Evolutionary conservation across 148 eudicot species (phyloP), one percentile per base, ranked within the genome.

Genomic region (Nepenthes gracilis): DNA sequence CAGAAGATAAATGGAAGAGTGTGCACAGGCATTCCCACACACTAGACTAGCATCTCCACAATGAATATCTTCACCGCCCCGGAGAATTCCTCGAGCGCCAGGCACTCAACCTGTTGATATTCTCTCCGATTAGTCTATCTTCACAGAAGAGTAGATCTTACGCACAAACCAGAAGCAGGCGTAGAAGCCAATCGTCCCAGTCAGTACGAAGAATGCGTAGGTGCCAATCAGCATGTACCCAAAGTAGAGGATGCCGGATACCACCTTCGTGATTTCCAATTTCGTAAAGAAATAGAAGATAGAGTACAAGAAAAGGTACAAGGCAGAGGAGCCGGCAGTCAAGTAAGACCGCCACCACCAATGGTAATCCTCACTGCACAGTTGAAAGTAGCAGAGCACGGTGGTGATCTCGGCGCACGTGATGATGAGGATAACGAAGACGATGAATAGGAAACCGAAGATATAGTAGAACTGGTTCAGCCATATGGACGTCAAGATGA

Each of bases 301-400:
- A 36, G 83, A 79, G 75, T 79, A 79, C 53, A 79, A 37, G 71
- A 79, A 79, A 40, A 79, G 68, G 70, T 79, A 79, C 14, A 76
- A 58, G 32, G 83, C 83, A 0, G 83, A 79, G 32, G 80, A 79
- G 12, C 83, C 83, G 2, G 80, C 83, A 1, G 83, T 79, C 68
- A 79, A 61, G 72, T 79, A 79, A 9, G 83, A 68, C 61, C 83
- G 65, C 83, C 83, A 79, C 80, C 83, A 79, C 80, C 83, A 79
- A 54, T 73, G 43, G 55, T 79, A 79, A 57, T 79, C 83, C 64
- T 79, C 83, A 51, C 83, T 79, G 70, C 83, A 79, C 53, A 79
- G 65, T 73, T 79, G 80, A 75, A 79, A 79, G 80, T 79, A 79
- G 70, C 83, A 75, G 58, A 79, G 77, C 35, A 79, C 83, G 32